Percentiles rank a stretch among this genome's conserved stretches.
Conservation (phyloP, 257 asterid genomes). For the Solanum boliviense region DNA sequence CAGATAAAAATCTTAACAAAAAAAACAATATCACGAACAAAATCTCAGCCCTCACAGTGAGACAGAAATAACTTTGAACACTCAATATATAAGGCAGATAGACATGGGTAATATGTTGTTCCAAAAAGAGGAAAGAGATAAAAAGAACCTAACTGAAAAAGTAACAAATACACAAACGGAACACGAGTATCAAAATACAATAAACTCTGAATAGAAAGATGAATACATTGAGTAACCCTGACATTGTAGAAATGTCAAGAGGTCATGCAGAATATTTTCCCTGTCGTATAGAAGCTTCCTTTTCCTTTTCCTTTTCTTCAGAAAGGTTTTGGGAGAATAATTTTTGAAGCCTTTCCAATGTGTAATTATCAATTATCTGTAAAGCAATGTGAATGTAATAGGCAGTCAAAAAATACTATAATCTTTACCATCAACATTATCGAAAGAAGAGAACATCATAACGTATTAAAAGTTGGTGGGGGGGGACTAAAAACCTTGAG, state of each 20-base stretch:
- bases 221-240: conserved; percentile 83
- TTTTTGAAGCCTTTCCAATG: conserved; percentile 19
- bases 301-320: conserved; percentile 28
- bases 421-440: not conserved
- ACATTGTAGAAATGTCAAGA: conserved; percentile 69
- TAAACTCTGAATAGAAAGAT: conserved; percentile 13
- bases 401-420: not conserved
- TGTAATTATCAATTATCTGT: conserved; percentile 11
- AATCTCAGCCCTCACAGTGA: not conserved
- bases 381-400: conserved; percentile 14
- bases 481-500: not conserved
- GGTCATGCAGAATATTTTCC: conserved; percentile 54
- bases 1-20: not conserved
- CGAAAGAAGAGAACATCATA: not conserved
- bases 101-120: not conserved
- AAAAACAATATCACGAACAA: not conserved
- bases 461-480: not conserved
- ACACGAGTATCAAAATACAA: conserved; percentile 1
- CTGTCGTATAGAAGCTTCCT: conserved; percentile 33
- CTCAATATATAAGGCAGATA: not conserved
- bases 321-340: conserved; percentile 22
- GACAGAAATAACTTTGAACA: not conserved
- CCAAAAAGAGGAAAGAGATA: conserved; percentile 1
- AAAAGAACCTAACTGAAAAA: not conserved
- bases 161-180: not conserved